These are phyloP conservation scores for Cucurbita moschata DNA, from an alignment of 306 rosid species.

Conservation along the genomic window DNA sequence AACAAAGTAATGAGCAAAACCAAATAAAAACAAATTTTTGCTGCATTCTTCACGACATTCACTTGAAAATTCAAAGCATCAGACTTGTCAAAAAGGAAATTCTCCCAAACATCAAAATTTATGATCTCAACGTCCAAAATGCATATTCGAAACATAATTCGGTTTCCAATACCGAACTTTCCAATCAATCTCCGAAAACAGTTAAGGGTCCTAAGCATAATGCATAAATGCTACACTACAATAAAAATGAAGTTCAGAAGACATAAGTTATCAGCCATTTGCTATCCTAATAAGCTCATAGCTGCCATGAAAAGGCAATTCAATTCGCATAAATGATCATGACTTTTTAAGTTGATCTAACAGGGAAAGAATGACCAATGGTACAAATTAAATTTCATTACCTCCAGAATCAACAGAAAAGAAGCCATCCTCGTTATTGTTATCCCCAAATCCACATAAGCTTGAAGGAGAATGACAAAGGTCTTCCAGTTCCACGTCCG, in stretches of 20 bases:
- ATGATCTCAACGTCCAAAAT: background rate
- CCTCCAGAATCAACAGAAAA: constrained; percentile 19
- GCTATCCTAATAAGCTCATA: background rate
- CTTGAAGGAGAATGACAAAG: constrained; percentile 13
- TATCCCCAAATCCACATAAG: constrained; percentile 10
- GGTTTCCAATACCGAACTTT: background rate
- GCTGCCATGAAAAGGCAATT: background rate
- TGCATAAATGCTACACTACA: background rate
- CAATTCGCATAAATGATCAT: background rate
- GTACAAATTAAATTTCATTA: background rate
- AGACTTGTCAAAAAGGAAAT: background rate
- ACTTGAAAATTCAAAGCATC: background rate
- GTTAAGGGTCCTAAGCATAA: background rate
- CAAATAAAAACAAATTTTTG: background rate
- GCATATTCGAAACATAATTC: background rate
- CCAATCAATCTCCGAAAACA: background rate
- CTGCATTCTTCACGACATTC: background rate
- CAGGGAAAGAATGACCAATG: background rate
- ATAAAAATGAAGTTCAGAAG: background rate
- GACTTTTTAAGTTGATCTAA: background rate
- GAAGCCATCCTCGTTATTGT: constrained; percentile 11
- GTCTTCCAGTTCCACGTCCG: constrained; percentile 8
- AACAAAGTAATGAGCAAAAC: background rate
- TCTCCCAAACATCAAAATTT: background rate
- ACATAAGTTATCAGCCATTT: background rate